Conservation (phyloP, 768 basidiomycete genomes). For the Xanthoconium stramineum region DNA sequence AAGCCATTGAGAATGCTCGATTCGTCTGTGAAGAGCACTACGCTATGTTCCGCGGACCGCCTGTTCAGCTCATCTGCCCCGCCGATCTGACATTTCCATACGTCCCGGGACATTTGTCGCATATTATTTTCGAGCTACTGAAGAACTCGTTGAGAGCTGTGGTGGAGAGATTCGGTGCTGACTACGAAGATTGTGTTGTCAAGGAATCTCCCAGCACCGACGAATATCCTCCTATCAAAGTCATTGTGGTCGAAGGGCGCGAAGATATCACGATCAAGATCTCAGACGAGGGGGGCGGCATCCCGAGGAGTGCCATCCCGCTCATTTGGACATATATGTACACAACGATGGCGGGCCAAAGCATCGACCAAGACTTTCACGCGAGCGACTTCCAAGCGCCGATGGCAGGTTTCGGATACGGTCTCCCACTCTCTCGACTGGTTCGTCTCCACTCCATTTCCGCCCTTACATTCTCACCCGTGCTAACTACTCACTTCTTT, state of each 20-base stretch:
- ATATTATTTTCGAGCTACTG: conserved; percentile 94
- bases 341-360: conserved; percentile 75
- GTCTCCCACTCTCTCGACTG: conserved; percentile 86
- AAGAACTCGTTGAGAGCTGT: conserved; percentile 98
- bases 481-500: conserved; percentile 3
- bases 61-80: conserved; percentile 95
- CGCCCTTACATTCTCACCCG: conserved; percentile 59
- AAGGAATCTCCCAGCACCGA: conserved; percentile 3
- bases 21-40: conserved; percentile 96
- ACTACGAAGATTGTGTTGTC: conserved; percentile 52
- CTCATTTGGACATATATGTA: conserved; percentile 99
- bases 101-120: conserved; percentile 94
- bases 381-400: conserved; percentile 93
- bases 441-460: conserved; percentile 50
- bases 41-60: conserved; percentile 93
- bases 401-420: conserved; percentile 98
- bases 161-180: conserved; percentile 86
- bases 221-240: conserved; percentile 26
- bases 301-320: conserved; percentile 80
- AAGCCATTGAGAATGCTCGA: conserved; percentile 96
- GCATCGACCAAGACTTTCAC: conserved; percentile 71
- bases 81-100: conserved; percentile 84
- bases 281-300: conserved; percentile 92
- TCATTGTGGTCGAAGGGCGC: conserved; percentile 88
- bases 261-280: conserved; percentile 99